These are phyloP conservation scores for Hamigera avellanea DNA, from an alignment of 495 filamentous ascomycete species.

Conservation along the genomic window DNA sequence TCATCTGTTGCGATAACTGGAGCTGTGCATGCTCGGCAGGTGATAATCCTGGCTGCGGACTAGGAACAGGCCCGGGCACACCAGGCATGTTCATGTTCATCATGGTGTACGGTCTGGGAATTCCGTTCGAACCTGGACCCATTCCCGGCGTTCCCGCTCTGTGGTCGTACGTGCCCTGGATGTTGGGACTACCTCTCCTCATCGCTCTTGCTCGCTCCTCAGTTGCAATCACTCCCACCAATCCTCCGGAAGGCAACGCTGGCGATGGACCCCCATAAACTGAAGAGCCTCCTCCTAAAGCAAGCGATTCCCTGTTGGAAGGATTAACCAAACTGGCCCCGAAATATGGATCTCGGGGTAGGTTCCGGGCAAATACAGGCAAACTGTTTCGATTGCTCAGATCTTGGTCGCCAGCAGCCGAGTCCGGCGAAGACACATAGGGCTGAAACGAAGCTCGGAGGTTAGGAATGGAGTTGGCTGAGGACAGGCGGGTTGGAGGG, in stretches of 20 bases:
- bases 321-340: constrained; percentile 71
- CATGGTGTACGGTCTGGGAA: constrained; percentile 39
- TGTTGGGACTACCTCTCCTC: constrained; percentile 68
- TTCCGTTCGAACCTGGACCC: constrained; percentile 14
- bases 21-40: constrained; percentile 67
- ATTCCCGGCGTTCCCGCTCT: constrained; percentile 21
- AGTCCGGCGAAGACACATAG: constrained; percentile 29
- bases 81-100: constrained; percentile 31
- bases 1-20: constrained; percentile 82
- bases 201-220: constrained; percentile 72
- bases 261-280: constrained; percentile 23
- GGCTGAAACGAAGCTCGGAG: constrained; percentile 29
- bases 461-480: constrained; percentile 47
- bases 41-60: constrained; percentile 15
- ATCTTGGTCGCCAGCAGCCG: constrained; percentile 28
- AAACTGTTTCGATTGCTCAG: constrained; percentile 34
- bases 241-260: constrained; percentile 51
- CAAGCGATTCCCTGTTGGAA: constrained; percentile 63
- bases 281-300: constrained; percentile 48
- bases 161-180: constrained; percentile 36
- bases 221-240: constrained; percentile 81
- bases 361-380: constrained; percentile 75
- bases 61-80: constrained; percentile 16
- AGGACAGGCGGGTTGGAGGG: constrained; percentile 60
- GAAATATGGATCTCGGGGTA: constrained; percentile 83